Conservation (phyloP, 495 filamentous ascomycete genomes). For the Pseudoneurospora amorphoporcata region DNA sequence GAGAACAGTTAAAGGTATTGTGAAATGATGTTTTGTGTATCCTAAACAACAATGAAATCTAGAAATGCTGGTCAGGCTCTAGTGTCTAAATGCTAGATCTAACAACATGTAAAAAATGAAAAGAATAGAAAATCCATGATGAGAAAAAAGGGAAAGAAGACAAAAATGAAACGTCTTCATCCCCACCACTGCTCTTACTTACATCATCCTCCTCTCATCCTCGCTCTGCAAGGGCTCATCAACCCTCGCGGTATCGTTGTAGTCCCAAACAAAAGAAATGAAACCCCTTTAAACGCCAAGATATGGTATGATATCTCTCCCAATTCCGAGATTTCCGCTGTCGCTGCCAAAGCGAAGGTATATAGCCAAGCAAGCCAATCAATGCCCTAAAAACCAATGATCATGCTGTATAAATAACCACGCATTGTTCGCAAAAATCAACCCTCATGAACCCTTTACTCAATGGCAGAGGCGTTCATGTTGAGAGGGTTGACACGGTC, state of each 20-base stretch:
- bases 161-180: neutral
- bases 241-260: neutral
- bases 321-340: neutral
- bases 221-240: neutral
- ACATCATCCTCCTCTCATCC: neutral
- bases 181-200: neutral
- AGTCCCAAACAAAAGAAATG: neutral
- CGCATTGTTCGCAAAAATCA: neutral
- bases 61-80: neutral
- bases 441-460: constrained; percentile 22
- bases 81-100: neutral
- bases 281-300: neutral
- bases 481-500: constrained; percentile 49
- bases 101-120: neutral
- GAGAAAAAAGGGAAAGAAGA: neutral
- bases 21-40: neutral
- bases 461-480: constrained; percentile 45
- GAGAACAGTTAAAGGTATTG: neutral
- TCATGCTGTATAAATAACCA: neutral
- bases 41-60: neutral
- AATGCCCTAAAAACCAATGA: neutral
- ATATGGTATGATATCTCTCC: neutral
- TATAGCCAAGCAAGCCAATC: neutral
- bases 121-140: neutral
- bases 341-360: neutral